Evolutionary conservation across 2,329 filamentous ascomycete species (phyloP), one percentile per base, ranked within the genome.

Genomic region (Colletotrichum lupini): DNA sequence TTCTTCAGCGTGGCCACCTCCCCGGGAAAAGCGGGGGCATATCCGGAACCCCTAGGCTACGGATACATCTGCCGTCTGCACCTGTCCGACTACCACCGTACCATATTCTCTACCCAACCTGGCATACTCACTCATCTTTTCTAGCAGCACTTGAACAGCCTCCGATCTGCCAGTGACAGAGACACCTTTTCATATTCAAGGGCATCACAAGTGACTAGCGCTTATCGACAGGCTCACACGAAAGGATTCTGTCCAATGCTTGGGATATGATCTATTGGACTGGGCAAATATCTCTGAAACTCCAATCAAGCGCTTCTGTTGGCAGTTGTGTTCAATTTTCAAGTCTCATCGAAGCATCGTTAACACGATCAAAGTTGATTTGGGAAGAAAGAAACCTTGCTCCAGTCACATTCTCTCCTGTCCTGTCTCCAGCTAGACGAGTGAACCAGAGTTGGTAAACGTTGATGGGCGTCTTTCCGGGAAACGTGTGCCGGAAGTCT

Each of bases 1-100:
- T 67, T 71, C 62, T 67, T 67, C 68, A 61, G 63, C 24, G 63
- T 61, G 68, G 55, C 49, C 59, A 24, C n/a, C 30, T 30, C 24
- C 26, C 37, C 30, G 61, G 22, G 35, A 32, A 65, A 63, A 30
- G 61, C 24, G 62, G 63, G 63, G 24, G 9, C 56, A 49, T n/a
- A n/a, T 22, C 42, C 42, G 42, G 19, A 4, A 19, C 14, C 37
- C 42, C 42, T 3, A 49, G 42, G 19, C 5, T 42, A 4, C 5
- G 30, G 57, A 26, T 61, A 32, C 49, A 7, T n/a, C 24, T 42
- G 24, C 55, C 60, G 32, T 12, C 60, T 26, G 60, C 28, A 12
- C 37, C 28, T 63, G 28, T 32, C 42, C 46, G 28, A 16, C 19
- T 22, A 49, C 42, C 19, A 22, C 42, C 19, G 37, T 42, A 42